Evolutionary conservation across 495 filamentous ascomycete genomes (phyloP).

Genomic region (Pyrenula aspistea): DNA sequence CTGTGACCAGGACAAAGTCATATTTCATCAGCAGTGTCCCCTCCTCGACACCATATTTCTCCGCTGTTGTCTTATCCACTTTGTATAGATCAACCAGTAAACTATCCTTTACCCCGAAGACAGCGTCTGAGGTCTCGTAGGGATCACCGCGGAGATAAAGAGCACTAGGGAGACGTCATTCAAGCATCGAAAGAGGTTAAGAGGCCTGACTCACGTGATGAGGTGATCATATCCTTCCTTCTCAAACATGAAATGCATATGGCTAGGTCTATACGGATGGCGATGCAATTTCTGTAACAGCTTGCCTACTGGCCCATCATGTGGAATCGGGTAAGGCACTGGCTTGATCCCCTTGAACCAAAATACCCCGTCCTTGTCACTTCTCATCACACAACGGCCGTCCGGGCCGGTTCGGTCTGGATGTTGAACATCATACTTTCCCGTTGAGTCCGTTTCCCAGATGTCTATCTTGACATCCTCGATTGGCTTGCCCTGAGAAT

Average conservation of each 20-base stretch:
- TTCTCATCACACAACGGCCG: slow-evolving; percentile 68
- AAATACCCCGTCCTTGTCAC: slow-evolving; percentile 58
- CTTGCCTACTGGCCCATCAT: slow-evolving; percentile 80
- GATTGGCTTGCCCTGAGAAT: slow-evolving; percentile 56
- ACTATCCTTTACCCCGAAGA: slow-evolving; percentile 86
- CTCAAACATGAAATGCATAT: slow-evolving; percentile 94
- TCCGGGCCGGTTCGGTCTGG: slow-evolving; percentile 56
- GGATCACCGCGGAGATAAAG: slow-evolving; percentile 76
- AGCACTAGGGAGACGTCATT: slow-evolving; percentile 32
- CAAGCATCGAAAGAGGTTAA: slow-evolving; percentile 1
- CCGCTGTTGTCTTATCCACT: slow-evolving; percentile 46
- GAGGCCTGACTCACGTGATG: slow-evolving; percentile 54
- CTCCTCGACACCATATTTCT: slow-evolving; percentile 42
- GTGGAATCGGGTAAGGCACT: slow-evolving; percentile 80
- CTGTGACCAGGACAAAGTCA: slow-evolving; percentile 68
- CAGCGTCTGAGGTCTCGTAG: slow-evolving; percentile 83
- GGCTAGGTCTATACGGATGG: slow-evolving; percentile 72
- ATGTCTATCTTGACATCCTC: slow-evolving; percentile 69
- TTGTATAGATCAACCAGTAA: slow-evolving; percentile 61
- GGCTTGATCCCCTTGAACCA: slow-evolving; percentile 85
- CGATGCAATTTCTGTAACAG: slow-evolving; percentile 57
- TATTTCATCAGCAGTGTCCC: slow-evolving; percentile 45
- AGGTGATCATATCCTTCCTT: slow-evolving; percentile 76
- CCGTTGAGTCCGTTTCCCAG: slow-evolving; percentile 84
- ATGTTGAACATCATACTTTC: slow-evolving; percentile 87